Base-by-base conservation (phyloP, 2,329 filamentous ascomycete species). In the Pseudogymnoascus sp. region DNA sequence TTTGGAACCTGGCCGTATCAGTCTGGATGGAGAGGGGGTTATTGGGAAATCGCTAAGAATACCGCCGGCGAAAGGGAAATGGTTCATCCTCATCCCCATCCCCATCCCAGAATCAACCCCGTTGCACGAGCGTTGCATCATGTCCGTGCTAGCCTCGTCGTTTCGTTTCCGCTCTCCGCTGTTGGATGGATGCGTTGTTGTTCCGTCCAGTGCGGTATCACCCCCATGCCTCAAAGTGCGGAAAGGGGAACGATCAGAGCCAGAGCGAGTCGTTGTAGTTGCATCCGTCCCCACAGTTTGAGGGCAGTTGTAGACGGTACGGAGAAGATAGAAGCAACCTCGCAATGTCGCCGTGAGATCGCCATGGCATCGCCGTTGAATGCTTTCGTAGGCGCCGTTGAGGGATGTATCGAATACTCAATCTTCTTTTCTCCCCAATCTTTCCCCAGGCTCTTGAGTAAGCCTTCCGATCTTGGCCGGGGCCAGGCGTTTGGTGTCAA, bases 31-130 rank as follows among this genome's bases (percentile, higher is more conserved):
- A 23, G 43, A 23, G 7, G 43, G 43, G 43, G 7, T 26, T 29
- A 29, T n/a, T 26, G 4, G 23, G 23, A 29, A 29, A 26, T 49
- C 23, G 74, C 72, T 62, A 69, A 70, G 35, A 66, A 65, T 41
- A 71, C 65, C 68, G 74, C 75, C 49, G 67, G 66, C 62, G 66
- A 70, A 38, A 69, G 66, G 66, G 66, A 70, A 38, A 69, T 66
- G 66, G 71, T 68, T 64, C 72, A 66, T 73, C 75, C 64, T 74
- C 75, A n/a, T 62, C 71, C 77, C 16, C 33, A 35, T 10, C 6
- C 74, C 75, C 70, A 61, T 14, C 33, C 37, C 59, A 41, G 59
- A 45, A 61, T 31, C 7, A 37, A 37, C 11, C 31, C 60, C 29
- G 60, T 41, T 37, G 39, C 21, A 52, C 38, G 26, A 38, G 59